Base-by-base conservation (phyloP, 164 flowering plant species). In the Pachysandra terminalis region DNA sequence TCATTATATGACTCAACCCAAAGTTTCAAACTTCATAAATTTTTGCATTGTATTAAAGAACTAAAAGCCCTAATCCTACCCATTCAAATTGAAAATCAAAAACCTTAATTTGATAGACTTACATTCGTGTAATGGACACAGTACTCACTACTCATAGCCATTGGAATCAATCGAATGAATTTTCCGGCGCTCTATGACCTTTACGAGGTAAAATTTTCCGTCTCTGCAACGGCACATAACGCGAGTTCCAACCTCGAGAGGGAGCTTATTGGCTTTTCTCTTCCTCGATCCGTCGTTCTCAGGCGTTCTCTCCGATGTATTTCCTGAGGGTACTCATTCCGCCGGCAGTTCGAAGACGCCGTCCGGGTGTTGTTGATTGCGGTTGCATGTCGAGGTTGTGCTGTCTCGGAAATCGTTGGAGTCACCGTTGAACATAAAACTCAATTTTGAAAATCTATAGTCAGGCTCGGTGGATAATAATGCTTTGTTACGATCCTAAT, bases 121-220 rank as follows among this genome's bases (percentile, higher is more conserved):
- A 86, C 90, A 88, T 69, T 88, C 93, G 88, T 88, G 71, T 88
- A 88, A 70, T 88, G 93, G 56, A 88, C 93, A 53, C 86, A 88
- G 65, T n/a, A n/a, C n/a, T n/a, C n/a, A n/a, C n/a, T 86, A 88
- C 79, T 88, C 93, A 71, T 84, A 88, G 25, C 83, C 86, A 66
- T 71, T 78, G 41, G 77, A 59, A 0, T 73, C 82, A 35, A 40
- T 73, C 37, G 0, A 26, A 0, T 40, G 63, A 37, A 78, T 19
- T 48, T 73, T 80, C 4, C 93, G 85, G 27, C 93, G 84, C 63
- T 88, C 90, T 65, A 88, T 88, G 68, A 88, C 90, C 75, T 88
- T 88, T 22, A 88, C 93, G 12, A 86, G 93, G 40, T 88, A 90
- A 65, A 72, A 83, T 54, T 88, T 86, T 16, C 73, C 69, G 77